Evolutionary conservation across 495 filamentous ascomycete genomes (phyloP).

Genomic region (Aspergillus leporis): DNA sequence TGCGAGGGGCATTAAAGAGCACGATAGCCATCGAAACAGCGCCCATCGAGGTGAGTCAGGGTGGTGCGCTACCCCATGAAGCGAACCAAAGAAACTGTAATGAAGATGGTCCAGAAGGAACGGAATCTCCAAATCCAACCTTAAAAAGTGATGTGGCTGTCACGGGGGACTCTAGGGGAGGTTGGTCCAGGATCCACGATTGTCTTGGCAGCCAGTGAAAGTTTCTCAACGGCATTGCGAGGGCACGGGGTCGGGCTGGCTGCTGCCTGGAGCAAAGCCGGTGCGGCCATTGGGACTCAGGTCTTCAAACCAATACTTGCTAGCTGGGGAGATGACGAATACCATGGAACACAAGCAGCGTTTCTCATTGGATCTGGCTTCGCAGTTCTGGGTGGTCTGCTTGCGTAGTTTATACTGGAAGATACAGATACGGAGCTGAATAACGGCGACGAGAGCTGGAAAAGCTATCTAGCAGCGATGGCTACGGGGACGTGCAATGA

Average conservation of each 20-base stretch:
- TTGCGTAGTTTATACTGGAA: slow-evolving; percentile 31
- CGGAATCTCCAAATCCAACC: too few species aligned
- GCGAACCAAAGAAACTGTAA: too few species aligned
- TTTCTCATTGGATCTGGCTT: slow-evolving; percentile 33
- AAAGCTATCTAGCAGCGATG: slow-evolving; percentile 26
- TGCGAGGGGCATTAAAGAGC: too few species aligned
- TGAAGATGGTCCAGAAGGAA: too few species aligned
- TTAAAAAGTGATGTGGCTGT: too few species aligned
- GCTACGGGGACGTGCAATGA: slow-evolving; percentile 28
- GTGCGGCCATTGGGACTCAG: slow-evolving; percentile 77
- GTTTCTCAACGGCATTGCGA: slow-evolving; percentile 74
- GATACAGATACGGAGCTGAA: slow-evolving; percentile 26
- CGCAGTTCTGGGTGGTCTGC: slow-evolving; percentile 22
- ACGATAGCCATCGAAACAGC: too few species aligned
- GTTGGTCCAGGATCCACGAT: slow-evolving; percentile 82
- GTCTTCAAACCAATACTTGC: slow-evolving; percentile 53
- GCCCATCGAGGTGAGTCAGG: too few species aligned
- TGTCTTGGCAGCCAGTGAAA: slow-evolving; percentile 56
- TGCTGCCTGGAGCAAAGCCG: slow-evolving; percentile 75
- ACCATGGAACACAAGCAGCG: slow-evolving; percentile 28
- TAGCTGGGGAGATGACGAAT: slow-evolving; percentile 25
- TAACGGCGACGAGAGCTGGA: slow-evolving; percentile 30
- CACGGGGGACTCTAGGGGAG: slow-evolving; percentile 60
- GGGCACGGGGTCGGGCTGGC: slow-evolving; percentile 83
- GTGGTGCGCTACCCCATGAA: too few species aligned